These are phyloP conservation scores for Aspergillus steynii DNA, from an alignment of 495 filamentous ascomycete genomes.

Conservation along the genomic window DNA sequence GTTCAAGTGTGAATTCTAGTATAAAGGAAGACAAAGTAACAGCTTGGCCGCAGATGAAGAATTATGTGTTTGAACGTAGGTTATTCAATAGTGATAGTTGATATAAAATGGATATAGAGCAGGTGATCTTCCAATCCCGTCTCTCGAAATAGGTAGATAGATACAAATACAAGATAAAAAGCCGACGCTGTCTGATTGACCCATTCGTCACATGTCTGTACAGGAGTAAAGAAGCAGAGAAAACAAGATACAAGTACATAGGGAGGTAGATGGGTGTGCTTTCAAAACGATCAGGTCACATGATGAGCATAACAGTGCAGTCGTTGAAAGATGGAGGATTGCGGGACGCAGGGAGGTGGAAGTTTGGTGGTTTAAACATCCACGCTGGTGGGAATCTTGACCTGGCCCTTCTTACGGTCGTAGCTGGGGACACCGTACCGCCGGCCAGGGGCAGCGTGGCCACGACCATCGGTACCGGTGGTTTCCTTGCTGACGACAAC, in stretches of 20 bases:
- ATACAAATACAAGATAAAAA: constrained; percentile 9
- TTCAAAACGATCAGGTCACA: background rate
- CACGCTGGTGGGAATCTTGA: constrained; percentile 71
- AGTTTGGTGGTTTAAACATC: constrained; percentile 29
- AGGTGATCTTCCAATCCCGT: background rate
- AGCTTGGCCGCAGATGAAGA: too few relatives aligned
- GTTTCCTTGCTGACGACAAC: constrained; percentile 53
- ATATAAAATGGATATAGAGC: background rate
- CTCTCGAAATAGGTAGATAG: background rate
- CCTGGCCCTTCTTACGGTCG: constrained; percentile 70
- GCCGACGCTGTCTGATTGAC: constrained; percentile 5
- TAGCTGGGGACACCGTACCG: constrained; percentile 69
- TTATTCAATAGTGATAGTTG: background rate
- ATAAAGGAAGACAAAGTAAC: too few relatives aligned
- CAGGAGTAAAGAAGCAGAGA: constrained; percentile 27
- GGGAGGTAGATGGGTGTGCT: background rate
- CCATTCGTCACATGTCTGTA: constrained; percentile 12
- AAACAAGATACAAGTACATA: constrained; percentile 18
- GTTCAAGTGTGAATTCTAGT: too few relatives aligned
- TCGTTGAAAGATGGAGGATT: background rate
- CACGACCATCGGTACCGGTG: constrained; percentile 61
- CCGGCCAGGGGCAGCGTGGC: constrained; percentile 55
- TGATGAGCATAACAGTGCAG: background rate
- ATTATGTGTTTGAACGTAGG: too few relatives aligned
- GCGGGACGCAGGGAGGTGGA: background rate